Percentiles rank a stretch among this genome's conserved stretches.
These are phyloP conservation scores for Dactylellina haptotyla DNA, from an alignment of 2,329 filamentous ascomycete species.

Conservation along the genomic window DNA sequence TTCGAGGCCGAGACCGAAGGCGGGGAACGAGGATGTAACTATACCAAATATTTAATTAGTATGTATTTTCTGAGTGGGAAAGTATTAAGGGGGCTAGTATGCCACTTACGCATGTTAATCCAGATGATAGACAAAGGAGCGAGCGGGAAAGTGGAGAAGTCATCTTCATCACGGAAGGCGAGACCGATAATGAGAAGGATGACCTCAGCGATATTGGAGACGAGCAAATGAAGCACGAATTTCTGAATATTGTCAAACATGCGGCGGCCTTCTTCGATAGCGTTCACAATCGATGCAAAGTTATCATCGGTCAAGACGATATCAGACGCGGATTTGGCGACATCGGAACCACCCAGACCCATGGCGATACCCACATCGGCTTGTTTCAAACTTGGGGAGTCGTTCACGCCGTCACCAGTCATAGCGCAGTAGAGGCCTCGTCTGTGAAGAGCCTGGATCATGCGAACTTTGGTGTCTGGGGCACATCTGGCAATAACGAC, in stretches of 20 bases:
- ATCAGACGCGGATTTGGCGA: constrained; percentile 78
- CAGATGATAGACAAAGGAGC: constrained; percentile 87
- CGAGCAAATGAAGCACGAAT: constrained; percentile 81
- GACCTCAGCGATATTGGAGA: constrained; percentile 85
- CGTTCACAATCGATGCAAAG: constrained; percentile 83
- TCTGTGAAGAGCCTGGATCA: constrained; percentile 87
- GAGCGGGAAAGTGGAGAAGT: constrained; percentile 84
- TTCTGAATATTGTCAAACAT: constrained; percentile 93
- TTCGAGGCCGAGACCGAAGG: constrained; percentile 87
- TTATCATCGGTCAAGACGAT: constrained; percentile 82
- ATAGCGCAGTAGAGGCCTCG: constrained; percentile 81
- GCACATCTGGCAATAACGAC: constrained; percentile 85
- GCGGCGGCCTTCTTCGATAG: constrained; percentile 82
- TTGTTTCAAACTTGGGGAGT: constrained; percentile 80
- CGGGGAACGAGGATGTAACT: constrained; percentile 80
- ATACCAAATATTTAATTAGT: background rate
- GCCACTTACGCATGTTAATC: constrained; percentile 77
- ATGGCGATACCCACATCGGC: constrained; percentile 90
- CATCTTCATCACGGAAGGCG: constrained; percentile 76
- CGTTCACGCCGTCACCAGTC: constrained; percentile 90
- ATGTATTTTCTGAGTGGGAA: background rate
- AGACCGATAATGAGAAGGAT: constrained; percentile 81
- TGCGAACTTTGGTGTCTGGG: constrained; percentile 85
- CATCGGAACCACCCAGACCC: constrained; percentile 83
- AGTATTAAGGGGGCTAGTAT: background rate